Conservation (phyloP, 2,329 filamentous ascomycete species). For the Thermothelomyces thermophilus region DNA sequence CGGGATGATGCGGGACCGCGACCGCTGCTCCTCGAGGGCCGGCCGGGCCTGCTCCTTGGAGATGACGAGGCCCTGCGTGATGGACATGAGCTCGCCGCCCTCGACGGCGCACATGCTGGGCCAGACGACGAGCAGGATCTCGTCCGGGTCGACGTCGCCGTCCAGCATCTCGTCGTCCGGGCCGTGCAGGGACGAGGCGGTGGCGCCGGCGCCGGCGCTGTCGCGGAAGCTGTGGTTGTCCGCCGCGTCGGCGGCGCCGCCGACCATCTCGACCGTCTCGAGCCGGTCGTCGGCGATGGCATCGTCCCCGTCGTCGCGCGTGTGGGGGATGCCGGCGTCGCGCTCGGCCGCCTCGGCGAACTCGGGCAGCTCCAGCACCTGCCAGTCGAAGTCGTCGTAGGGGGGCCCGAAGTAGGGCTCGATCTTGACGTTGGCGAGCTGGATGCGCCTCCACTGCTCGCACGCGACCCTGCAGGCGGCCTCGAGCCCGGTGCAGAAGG, state of each 20-base stretch:
- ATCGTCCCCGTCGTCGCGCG: not conserved
- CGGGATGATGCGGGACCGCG: slow-evolving; percentile 16
- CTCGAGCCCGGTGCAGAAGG: slow-evolving; percentile 28
- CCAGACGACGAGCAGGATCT: slow-evolving; percentile 32
- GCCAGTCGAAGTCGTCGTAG: slow-evolving; percentile 33
- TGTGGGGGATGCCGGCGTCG: slow-evolving; percentile 5
- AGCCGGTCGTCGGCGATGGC: slow-evolving; percentile 16
- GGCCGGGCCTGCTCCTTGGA: slow-evolving; percentile 31
- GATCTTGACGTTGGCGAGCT: slow-evolving; percentile 30
- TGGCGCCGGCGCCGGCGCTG: not conserved
- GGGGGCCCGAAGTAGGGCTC: slow-evolving; percentile 34
- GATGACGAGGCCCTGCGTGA: slow-evolving; percentile 32
- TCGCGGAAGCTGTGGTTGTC: slow-evolving; percentile 8
- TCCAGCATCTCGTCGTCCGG: slow-evolving; percentile 18
- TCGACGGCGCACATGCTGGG: slow-evolving; percentile 32
- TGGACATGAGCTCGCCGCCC: slow-evolving; percentile 30
- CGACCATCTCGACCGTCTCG: slow-evolving; percentile 17
- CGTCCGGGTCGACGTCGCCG: slow-evolving; percentile 27
- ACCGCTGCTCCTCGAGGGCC: slow-evolving; percentile 27
- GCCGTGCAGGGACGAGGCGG: not conserved
- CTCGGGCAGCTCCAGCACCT: slow-evolving; percentile 30
- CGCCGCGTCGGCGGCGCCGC: not conserved
- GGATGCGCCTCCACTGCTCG: slow-evolving; percentile 31
- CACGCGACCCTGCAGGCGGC: slow-evolving; percentile 27
- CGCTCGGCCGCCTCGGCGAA: slow-evolving; percentile 22